Evolutionary conservation across 352 stramenopile genomes (phyloP), one percentile per base, ranked within the genome.

Genomic region (Aphanomyces stellatus): DNA sequence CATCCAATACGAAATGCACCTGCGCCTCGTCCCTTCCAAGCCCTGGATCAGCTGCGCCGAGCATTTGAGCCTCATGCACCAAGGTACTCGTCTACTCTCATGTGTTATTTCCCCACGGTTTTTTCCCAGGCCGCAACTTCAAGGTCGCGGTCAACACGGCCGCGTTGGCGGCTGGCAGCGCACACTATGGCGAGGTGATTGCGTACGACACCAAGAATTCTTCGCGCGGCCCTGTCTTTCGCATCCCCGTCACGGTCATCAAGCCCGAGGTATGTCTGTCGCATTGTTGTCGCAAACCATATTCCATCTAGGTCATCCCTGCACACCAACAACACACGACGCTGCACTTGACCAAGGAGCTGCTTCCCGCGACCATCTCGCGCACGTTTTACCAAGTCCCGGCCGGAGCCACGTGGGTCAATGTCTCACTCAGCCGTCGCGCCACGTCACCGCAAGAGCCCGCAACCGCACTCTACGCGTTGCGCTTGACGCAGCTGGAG

Each of bases 121-220:
- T 56, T 76, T 2, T 30, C 69, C 27, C 57, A 74, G 80, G 89
- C 1, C 79, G 87, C 0, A 76, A 65, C 22, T 98, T 98, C 73
- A 95, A 95, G 63, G 85, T 98, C 35, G 74, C 86, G 2, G 79
- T 98, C 19, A 78, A 97, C 74, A 92, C 92, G 0, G 88, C 87
- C 22, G 59, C 86, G 55, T 66, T 98, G 22, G 59, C 74, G 13
- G 66, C 77, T 30, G 93, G 92, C 51, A 13, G 13, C 53, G 19
- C 49, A 19, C 19, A 57, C 19, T 57, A 82, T 62, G 87, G 81
- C 0, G 85, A 91, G 67, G 88, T 98, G 35, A 64, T 86, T 28
- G 93, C 84, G 7, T 91, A 86, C 66, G 82, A 92, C 69, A 80
- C 78, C 15, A 71, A 79, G 53, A 78, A 93, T 53, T 53, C 74